Evolutionary conservation across 2,329 filamentous ascomycete species (phyloP), one percentile per base, ranked within the genome.

Genomic region (Taxawa tesnikishii): DNA sequence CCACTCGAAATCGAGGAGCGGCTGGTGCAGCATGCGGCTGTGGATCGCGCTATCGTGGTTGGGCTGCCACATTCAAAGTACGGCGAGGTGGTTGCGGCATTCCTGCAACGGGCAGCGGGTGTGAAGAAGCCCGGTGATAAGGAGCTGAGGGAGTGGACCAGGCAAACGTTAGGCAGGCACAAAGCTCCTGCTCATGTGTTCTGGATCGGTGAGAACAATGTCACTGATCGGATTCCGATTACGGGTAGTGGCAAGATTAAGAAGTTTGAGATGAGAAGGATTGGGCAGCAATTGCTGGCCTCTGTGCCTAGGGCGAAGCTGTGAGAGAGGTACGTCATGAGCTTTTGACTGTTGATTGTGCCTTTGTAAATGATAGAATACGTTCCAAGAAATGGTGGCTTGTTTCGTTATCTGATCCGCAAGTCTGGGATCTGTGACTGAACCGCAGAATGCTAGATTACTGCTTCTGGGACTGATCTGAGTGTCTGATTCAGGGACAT

Each of bases 171-270:
- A 17, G 57, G 56, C 1, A 39, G 56, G 24, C 58, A 61, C 33
- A 62, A 63, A 42, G 74, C 77, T 3, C 81, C 82, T 0, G 62
- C 70, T 6, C 70, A 84, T 51, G 52, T 87, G n/a, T 85, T 85
- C 49, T 83, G 80, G 69, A 65, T 87, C 15, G 82, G 81, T 0
- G 60, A 59, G 28, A 54, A 56, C 19, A 58, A 53, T 10, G 45
- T 51, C 16, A 44, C 43, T 0, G 46, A 49, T 5, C 36, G 45
- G 12, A 42, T 61, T 0, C 60, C 60, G 7, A 46, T 59, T 26
- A 63, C 60, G 2, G 59, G 56, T 2, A 62, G 57, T 40, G 59
- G 59, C 8, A 63, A 62, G 50, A 55, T 62, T 26, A 55, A 56
- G 43, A 62, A 63, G 42, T 61, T 59, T 40, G 50, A 49, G 39